phyloP scores from a whole-genome alignment of 1,139 yeast species.

The Zygotorulaspora mrakii region DNA sequence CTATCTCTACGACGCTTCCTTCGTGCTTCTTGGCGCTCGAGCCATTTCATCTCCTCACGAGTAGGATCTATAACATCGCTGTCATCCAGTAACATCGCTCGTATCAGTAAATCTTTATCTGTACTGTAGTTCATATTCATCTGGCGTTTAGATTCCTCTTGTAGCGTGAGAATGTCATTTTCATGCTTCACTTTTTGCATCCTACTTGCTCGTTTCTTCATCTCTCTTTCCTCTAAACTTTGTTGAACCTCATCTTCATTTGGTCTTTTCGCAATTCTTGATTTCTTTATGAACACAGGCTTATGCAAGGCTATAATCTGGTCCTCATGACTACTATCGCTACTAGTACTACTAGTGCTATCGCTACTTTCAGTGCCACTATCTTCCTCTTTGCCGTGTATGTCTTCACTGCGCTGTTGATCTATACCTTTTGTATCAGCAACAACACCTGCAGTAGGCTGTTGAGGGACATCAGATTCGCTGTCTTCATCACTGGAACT shows the following conservation, averaged over 20 bases:
- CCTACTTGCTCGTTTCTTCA: conserved; percentile 9
- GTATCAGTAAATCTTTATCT: conserved; percentile 25
- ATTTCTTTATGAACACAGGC: conserved; percentile 29
- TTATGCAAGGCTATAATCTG: conserved; percentile 23
- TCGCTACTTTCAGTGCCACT: conserved; percentile 2
- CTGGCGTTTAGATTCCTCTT: conserved; percentile 13
- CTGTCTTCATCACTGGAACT: conserved; percentile 5
- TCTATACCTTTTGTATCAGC: neutral
- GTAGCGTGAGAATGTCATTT: conserved; percentile 15
- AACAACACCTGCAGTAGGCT: neutral
- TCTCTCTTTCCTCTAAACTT: conserved; percentile 5
- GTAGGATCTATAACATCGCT: conserved; percentile 28
- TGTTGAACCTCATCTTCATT: conserved; percentile 3
- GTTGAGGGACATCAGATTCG: neutral
- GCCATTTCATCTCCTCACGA: conserved; percentile 26
- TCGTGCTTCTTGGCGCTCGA: conserved; percentile 25
- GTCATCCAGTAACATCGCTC: conserved; percentile 25
- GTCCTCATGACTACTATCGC: conserved; percentile 21
- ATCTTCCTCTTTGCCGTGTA: neutral
- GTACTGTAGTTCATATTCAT: conserved; percentile 24
- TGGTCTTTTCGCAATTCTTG: conserved; percentile 2
- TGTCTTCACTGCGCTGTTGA: neutral
- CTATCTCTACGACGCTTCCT: conserved; percentile 21
- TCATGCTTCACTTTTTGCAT: conserved; percentile 22
- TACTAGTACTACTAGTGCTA: conserved; percentile 8